Evolutionary conservation across 2,329 filamentous ascomycete genomes (phyloP).

Genomic region (Sclerotinia trifoliorum): DNA sequence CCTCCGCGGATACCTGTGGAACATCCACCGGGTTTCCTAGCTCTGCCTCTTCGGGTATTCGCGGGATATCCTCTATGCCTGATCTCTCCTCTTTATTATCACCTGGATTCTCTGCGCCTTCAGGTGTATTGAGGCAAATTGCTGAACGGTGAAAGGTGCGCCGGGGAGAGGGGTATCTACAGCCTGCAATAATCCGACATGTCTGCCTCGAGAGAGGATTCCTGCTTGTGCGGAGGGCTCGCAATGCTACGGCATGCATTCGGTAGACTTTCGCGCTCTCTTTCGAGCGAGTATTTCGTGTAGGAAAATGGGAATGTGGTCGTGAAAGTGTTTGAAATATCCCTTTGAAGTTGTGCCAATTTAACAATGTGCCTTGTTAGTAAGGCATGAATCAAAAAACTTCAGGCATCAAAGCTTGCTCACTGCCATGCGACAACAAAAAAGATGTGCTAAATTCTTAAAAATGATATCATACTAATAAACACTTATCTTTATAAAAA

Average conservation of each 20-base stretch:
- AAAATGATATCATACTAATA: not conserved
- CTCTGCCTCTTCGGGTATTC: slow-evolving; percentile 8
- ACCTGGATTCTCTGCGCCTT: slow-evolving; percentile 25
- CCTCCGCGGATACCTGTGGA: slow-evolving; percentile 3
- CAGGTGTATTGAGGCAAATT: slow-evolving; percentile 32
- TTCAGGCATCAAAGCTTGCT: not conserved
- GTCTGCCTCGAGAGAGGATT: slow-evolving; percentile 33
- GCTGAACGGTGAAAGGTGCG: slow-evolving; percentile 38
- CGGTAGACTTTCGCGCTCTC: slow-evolving; percentile 34
- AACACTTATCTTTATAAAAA: too few relatives aligned
- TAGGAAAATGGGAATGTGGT: not conserved
- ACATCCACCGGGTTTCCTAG: not conserved
- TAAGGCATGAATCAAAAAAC: not conserved
- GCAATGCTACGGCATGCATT: slow-evolving; percentile 39
- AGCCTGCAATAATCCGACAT: slow-evolving; percentile 38
- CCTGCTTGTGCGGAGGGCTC: slow-evolving; percentile 36
- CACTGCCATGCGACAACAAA: not conserved
- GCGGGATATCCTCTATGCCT: not conserved
- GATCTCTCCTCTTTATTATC: slow-evolving; percentile 26
- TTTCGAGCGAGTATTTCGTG: slow-evolving; percentile 13
- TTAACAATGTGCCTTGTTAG: not conserved
- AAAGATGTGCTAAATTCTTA: not conserved
- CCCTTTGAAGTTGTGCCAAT: slow-evolving; percentile 5
- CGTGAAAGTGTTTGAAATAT: slow-evolving; percentile 6
- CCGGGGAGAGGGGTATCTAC: slow-evolving; percentile 33